Percentiles rank a stretch among this genome's conserved stretches.
phyloP scores from a whole-genome alignment of 148 eudicot genomes.

The Arbutus unedo region DNA sequence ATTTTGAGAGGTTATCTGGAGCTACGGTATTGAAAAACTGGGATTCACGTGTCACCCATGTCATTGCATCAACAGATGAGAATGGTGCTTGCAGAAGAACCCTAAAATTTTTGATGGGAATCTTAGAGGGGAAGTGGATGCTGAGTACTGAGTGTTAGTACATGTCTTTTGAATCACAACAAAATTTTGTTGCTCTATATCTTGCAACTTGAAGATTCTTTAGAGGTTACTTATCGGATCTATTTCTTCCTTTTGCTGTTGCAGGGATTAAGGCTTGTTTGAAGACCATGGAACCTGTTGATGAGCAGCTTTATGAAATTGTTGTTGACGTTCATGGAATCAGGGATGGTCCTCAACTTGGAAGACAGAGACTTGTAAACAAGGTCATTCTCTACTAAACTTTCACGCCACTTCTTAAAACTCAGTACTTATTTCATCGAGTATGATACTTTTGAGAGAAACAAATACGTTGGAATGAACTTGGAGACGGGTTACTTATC shows the following conservation, averaged over 20 bases:
- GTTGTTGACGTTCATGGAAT: slow-evolving; percentile 71
- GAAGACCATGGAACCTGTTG: slow-evolving; percentile 51
- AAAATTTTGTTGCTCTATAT: background rate
- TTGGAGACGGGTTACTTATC: background rate
- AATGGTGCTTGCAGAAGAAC: slow-evolving; percentile 89
- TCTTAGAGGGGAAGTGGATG: slow-evolving; percentile 94
- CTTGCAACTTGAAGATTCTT: background rate
- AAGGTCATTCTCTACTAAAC: slow-evolving; percentile 45
- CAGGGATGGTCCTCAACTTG: slow-evolving; percentile 71
- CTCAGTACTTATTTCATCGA: background rate
- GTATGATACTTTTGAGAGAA: background rate
- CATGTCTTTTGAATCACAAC: background rate
- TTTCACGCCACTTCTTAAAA: background rate
- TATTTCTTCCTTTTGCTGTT: slow-evolving; percentile 15
- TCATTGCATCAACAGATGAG: slow-evolving; percentile 73
- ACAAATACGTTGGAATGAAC: background rate
- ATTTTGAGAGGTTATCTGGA: slow-evolving; percentile 65
- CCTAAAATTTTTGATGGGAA: slow-evolving; percentile 86
- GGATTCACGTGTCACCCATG: slow-evolving; percentile 77
- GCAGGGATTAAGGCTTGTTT: slow-evolving; percentile 87
- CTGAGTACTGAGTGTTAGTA: slow-evolving; percentile 62
- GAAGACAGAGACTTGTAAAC: slow-evolving; percentile 66
- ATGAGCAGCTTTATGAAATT: slow-evolving; percentile 73
- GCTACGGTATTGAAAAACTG: slow-evolving; percentile 47
- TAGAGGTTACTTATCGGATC: background rate